Conservation (phyloP, 768 basidiomycete genomes). For the Chalciporus chontae region DNA sequence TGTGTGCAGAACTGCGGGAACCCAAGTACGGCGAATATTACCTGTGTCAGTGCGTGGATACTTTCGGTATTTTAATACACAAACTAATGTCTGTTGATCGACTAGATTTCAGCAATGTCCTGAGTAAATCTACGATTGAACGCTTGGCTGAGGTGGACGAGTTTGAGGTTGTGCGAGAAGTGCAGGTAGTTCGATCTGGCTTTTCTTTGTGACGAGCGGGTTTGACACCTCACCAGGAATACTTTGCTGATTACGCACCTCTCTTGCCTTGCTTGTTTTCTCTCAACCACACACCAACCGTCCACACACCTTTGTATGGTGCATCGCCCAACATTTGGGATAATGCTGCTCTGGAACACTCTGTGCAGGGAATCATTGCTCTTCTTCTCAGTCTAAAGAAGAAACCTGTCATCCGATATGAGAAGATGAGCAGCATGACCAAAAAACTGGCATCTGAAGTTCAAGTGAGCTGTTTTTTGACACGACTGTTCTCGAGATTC, state of each 20-base stretch:
- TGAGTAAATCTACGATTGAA: slow-evolving; percentile 89
- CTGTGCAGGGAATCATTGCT: slow-evolving; percentile 77
- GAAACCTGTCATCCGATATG: slow-evolving; percentile 91
- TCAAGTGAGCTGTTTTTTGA: slow-evolving; percentile 46
- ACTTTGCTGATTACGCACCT: slow-evolving; percentile 95
- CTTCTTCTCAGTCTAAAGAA: slow-evolving; percentile 94
- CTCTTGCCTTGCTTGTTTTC: slow-evolving; percentile 86
- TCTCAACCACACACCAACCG: slow-evolving; percentile 68
- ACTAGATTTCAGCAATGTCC: slow-evolving; percentile 90
- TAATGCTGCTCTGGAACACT: slow-evolving; percentile 65
- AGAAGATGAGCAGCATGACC: slow-evolving; percentile 89
- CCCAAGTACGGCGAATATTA: slow-evolving; percentile 98
- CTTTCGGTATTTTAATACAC: slow-evolving; percentile 21
- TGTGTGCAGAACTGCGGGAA: slow-evolving; percentile 80
- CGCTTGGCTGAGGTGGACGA: slow-evolving; percentile 91
- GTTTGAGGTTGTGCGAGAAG: slow-evolving; percentile 93
- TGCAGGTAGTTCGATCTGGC: slow-evolving; percentile 63
- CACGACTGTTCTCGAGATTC: slow-evolving; percentile 1
- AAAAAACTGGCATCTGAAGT: slow-evolving; percentile 85
- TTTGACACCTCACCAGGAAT: slow-evolving; percentile 59
- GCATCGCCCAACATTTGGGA: slow-evolving; percentile 74
- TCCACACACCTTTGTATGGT: slow-evolving; percentile 65
- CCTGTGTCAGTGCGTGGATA: slow-evolving; percentile 92
- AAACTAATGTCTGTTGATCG: slow-evolving; percentile 14
- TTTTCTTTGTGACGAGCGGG: background rate